Conservation (phyloP, 345 rosid genomes). For the Lagerstroemia speciosa region DNA sequence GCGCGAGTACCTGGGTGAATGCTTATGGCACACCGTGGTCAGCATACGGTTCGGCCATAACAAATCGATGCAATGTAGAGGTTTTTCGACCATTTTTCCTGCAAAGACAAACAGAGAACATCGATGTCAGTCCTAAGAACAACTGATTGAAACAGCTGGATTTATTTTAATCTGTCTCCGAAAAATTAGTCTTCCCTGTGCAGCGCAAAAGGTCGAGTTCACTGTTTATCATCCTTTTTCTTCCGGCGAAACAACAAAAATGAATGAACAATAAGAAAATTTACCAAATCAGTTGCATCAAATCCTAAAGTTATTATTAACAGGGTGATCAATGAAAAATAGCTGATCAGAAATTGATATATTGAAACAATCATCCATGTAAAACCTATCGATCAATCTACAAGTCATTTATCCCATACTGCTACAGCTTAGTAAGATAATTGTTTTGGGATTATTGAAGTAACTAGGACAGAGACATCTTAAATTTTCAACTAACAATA, state of each 20-base stretch:
- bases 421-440: not conserved
- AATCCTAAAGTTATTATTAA: too few species aligned
- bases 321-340: too few species aligned
- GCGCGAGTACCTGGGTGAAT: not conserved
- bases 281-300: too few species aligned
- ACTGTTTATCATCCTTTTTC: too few species aligned
- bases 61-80: conserved; percentile 61
- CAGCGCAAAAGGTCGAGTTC: too few species aligned
- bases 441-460: not conserved
- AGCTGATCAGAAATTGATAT: too few species aligned
- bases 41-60: conserved; percentile 61
- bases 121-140: not conserved
- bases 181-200: too few species aligned
- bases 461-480: too few species aligned
- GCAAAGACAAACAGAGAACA: conserved; percentile 9
- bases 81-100: conserved; percentile 68
- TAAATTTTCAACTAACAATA: too few species aligned
- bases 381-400: not conserved
- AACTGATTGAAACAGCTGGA: not conserved
- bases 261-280: too few species aligned
- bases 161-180: too few species aligned
- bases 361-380: not conserved
- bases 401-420: not conserved
- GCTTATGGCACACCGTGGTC: conserved; percentile 9
- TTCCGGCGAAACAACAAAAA: too few species aligned